Conservation (phyloP, 2,329 filamentous ascomycete genomes). For the Rosellinia necatrix region DNA sequence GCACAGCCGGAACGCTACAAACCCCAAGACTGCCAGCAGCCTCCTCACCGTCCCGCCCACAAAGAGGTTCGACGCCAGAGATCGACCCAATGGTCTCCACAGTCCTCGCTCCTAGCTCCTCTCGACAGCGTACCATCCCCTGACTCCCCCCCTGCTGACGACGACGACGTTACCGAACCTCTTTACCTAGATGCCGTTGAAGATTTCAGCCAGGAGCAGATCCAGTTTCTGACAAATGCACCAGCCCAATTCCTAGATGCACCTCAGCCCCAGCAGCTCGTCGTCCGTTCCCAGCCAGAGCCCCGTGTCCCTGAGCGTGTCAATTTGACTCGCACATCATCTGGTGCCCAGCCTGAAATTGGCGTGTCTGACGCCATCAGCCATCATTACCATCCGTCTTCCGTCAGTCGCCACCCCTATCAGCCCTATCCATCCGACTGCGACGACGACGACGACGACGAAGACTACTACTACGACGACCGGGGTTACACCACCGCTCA, state of each 20-base stretch:
- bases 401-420: constrained; percentile 46
- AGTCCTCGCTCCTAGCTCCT: constrained; percentile 3
- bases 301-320: constrained; percentile 3
- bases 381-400: constrained; percentile 1
- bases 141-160: constrained; percentile 29
- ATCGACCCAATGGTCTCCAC: constrained; percentile 2
- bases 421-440: constrained; percentile 56
- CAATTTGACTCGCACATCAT: not conserved
- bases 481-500: constrained; percentile 79
- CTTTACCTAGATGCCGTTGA: constrained; percentile 54
- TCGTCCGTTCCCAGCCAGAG: constrained; percentile 20
- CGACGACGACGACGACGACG: constrained; percentile 78
- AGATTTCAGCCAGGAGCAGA: constrained; percentile 38
- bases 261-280: not conserved
- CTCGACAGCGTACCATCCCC: not conserved
- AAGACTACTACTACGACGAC: constrained; percentile 65
- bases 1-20: constrained; percentile 2
- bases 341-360: constrained; percentile 7
- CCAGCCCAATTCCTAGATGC: constrained; percentile 1
- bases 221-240: constrained; percentile 17
- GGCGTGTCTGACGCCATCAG: constrained; percentile 9
- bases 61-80: constrained; percentile 1
- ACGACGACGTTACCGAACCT: constrained; percentile 47
- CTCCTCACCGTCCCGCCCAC: not conserved
- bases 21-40: not conserved